A percentile compares a stretch with the other conserved stretches of the same genome.
These are phyloP conservation scores for Penicillium sp. DNA, from an alignment of 2,329 filamentous ascomycete species.

Conservation along the genomic window DNA sequence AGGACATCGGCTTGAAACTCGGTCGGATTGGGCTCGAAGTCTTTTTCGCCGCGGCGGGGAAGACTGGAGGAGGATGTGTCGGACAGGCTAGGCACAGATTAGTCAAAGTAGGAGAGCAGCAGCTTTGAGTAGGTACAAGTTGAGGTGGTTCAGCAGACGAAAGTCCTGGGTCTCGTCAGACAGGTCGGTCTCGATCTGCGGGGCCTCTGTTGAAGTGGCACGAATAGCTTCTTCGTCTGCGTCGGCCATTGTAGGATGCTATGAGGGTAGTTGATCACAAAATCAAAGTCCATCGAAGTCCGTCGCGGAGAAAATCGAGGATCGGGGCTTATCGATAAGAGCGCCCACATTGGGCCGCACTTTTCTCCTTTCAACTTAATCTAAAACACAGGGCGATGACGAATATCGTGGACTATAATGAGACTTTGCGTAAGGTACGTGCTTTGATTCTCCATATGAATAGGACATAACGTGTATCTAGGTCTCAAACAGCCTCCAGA, in stretches of 20 bases:
- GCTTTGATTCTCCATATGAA: background rate
- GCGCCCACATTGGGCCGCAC: background rate
- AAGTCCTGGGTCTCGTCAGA: constrained; percentile 86
- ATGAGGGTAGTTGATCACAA: background rate
- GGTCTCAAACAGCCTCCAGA: constrained; percentile 43
- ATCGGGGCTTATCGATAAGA: constrained; percentile 25
- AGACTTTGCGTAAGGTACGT: constrained; percentile 18
- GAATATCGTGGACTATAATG: constrained; percentile 15
- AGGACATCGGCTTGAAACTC: constrained; percentile 72
- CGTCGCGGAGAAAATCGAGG: constrained; percentile 13
- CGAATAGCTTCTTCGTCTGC: constrained; percentile 42
- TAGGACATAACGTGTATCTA: constrained; percentile 10
- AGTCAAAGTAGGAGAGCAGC: constrained; percentile 6
- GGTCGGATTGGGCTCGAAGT: constrained; percentile 92
- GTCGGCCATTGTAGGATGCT: constrained; percentile 37
- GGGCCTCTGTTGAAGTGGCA: constrained; percentile 25
- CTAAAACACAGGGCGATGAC: background rate
- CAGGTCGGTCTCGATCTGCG: constrained; percentile 55
- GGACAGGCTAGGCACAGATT: constrained; percentile 25
- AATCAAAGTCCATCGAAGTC: background rate
- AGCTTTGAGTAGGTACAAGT: constrained; percentile 39
- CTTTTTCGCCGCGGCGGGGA: constrained; percentile 90
- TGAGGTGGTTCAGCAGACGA: constrained; percentile 61
- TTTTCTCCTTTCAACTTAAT: background rate
- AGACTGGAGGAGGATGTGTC: constrained; percentile 47